Base-by-base conservation (phyloP, 2,329 filamentous ascomycete species). In the Lojkania enalia region DNA sequence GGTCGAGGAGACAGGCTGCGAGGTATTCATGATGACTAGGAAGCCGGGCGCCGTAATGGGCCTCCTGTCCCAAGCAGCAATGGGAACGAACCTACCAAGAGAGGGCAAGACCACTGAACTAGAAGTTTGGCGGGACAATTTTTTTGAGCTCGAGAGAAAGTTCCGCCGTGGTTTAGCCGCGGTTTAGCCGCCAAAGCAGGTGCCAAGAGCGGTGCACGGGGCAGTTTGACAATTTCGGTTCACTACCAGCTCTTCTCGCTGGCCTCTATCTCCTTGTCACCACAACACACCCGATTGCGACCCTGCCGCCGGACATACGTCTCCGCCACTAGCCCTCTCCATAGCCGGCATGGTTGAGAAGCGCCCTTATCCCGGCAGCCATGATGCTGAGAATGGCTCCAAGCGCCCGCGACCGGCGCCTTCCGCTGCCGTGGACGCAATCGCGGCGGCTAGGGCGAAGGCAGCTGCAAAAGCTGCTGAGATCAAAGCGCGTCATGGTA, bases 1-100 rank as follows among this genome's bases (percentile, higher is more conserved):
- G 66, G 85, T 79, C 63, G 90, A 95, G 54, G 87, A 80, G 52
- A 96, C 82, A 33, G 94, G 91, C 66, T 91, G 88, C 11, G 75
- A 75, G 41, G 71, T 70, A 51, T 78, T 78, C 71, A 73, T 73
- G 33, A 32, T 48, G 51, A 48, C 44, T 21, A 40, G 42, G 31
- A 21, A 27, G 38, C 13, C 16, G 32, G 33, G 47, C 42, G 45
- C 37, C 25, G n/a, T 39, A 40, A 23, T 50, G 52, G 57, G 49
- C 48, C 51, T 53, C 31, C 45, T 23, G 16, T 52, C 23, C 41
- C 16, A 35, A 48, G 36, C 44, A 47, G 46, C 31, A 51, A 18
- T 14, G 32, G 18, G 18, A 23, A 19, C 18, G 9, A 30, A 29
- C 13, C n/a, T n/a, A n/a, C n/a, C n/a, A n/a, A 33, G 31, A 35